Evolutionary conservation across 257 asterid species (phyloP).

Genomic region (Petrea volubilis): DNA sequence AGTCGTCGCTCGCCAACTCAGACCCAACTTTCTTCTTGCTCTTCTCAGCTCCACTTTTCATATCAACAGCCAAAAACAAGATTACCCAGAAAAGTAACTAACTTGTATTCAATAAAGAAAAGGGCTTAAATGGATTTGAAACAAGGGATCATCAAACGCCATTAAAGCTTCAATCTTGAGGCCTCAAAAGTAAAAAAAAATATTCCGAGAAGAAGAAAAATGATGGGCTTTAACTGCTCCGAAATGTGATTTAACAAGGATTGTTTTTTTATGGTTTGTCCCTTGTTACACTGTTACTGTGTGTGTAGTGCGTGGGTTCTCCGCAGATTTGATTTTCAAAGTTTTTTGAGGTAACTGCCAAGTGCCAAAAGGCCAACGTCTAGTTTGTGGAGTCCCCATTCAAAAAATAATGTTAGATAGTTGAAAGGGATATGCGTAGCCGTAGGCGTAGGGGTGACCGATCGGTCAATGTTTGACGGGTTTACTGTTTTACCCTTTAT

Average conservation of each 20-base stretch:
- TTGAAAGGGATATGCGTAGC: constrained; percentile 18
- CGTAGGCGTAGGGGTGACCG: constrained; percentile 52
- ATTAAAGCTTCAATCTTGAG: constrained; percentile 25
- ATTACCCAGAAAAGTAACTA: background rate
- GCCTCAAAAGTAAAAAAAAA: constrained; percentile 9
- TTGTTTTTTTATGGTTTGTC: constrained; percentile 26
- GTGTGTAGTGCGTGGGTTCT: background rate
- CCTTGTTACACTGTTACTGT: constrained; percentile 16
- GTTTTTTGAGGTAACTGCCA: constrained; percentile 38
- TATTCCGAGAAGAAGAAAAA: background rate
- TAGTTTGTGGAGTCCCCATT: constrained; percentile 38
- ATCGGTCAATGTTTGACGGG: constrained; percentile 19
- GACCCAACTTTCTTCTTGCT: constrained; percentile 33
- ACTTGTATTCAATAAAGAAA: constrained; percentile 14
- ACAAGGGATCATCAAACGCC: constrained; percentile 28
- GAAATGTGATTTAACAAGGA: constrained; percentile 13
- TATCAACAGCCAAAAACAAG: constrained; percentile 28
- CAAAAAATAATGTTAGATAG: constrained; percentile 37
- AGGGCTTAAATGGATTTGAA: constrained; percentile 17
- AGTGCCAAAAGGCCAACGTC: constrained; percentile 51
- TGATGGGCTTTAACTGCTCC: constrained; percentile 7
- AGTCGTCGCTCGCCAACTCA: constrained; percentile 47
- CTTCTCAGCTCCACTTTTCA: constrained; percentile 47
- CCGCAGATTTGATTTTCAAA: constrained; percentile 58
- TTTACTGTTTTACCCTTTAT: constrained; percentile 34